phyloP scores from a whole-genome alignment of 345 rosid species.

The Angophora floribunda region DNA sequence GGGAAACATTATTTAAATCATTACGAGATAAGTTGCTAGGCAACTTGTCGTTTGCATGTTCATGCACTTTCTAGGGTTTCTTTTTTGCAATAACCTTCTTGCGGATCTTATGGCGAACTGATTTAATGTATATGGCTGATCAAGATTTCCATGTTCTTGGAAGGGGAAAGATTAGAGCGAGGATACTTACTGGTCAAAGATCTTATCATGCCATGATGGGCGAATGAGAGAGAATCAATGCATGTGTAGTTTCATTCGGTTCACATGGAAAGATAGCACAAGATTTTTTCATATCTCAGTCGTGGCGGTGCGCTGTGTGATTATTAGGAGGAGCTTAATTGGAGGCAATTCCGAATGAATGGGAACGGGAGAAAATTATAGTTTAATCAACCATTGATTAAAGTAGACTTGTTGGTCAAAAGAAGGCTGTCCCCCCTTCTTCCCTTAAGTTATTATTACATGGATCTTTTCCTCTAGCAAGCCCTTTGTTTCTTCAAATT shows the following conservation, averaged over 20 bases:
- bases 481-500: neutral
- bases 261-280: slow-evolving; percentile 36
- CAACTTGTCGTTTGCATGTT: neutral
- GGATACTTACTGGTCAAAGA: neutral
- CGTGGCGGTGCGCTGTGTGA: neutral
- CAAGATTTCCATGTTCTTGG: neutral
- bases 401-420: slow-evolving; percentile 5
- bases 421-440: neutral
- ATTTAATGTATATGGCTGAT: neutral
- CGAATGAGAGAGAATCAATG: slow-evolving; percentile 10
- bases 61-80: neutral
- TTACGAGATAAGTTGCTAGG: neutral
- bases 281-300: slow-evolving; percentile 7
- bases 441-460: neutral
- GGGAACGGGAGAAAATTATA: slow-evolving; percentile 7
- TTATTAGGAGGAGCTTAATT: neutral
- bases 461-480: neutral
- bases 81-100: neutral
- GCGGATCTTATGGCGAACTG: neutral
- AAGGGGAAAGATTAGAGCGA: neutral
- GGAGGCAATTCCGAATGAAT: slow-evolving; percentile 7
- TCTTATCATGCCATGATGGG: neutral
- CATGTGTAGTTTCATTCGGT: slow-evolving; percentile 26
- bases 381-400: neutral
- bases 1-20: neutral